A percentile compares a stretch with the other conserved stretches of the same genome.
These are phyloP conservation scores for Plasmodium malariae DNA, from an alignment of 169 alveolate species.

Conservation along the genomic window DNA sequence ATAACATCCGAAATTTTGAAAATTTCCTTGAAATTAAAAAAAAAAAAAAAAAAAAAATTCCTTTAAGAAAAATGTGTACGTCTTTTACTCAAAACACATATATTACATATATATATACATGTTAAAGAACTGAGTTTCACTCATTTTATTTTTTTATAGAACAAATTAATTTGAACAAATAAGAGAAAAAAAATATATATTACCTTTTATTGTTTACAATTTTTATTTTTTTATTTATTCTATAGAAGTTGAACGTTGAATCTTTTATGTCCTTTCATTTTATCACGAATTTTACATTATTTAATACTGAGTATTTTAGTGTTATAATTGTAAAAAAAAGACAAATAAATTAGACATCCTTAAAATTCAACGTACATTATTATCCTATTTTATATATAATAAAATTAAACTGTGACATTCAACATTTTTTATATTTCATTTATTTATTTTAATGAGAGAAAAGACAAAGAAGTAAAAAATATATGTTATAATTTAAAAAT, in stretches of 20 bases:
- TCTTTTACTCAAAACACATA: conserved; percentile 9
- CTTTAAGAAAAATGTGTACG: conserved; percentile 18
- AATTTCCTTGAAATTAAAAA: not conserved
- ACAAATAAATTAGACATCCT: not conserved
- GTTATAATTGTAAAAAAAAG: conserved; percentile 19
- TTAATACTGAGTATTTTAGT: conserved; percentile 1
- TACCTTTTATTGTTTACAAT: not conserved
- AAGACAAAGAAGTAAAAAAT: not conserved
- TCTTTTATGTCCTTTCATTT: not conserved
- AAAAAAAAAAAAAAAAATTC: not conserved
- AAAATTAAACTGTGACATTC: conserved; percentile 27
- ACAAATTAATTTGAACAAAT: not conserved
- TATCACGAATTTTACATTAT: conserved; percentile 1
- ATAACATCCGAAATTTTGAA: not conserved
- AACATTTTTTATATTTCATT: not conserved
- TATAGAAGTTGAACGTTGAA: not conserved
- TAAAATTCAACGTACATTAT: conserved; percentile 17
- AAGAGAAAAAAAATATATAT: conserved; percentile 29
- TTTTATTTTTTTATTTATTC: not conserved
- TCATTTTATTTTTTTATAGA: conserved; percentile 36
- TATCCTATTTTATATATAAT: conserved; percentile 28
- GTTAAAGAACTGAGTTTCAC: no score
- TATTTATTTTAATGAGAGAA: conserved; percentile 23
- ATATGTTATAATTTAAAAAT: conserved; percentile 16
- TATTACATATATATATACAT: no score